Percentiles rank a stretch among this genome's conserved stretches.
Evolutionary conservation across 306 rosid species (phyloP).

Genomic region (Prosopis cineraria): DNA sequence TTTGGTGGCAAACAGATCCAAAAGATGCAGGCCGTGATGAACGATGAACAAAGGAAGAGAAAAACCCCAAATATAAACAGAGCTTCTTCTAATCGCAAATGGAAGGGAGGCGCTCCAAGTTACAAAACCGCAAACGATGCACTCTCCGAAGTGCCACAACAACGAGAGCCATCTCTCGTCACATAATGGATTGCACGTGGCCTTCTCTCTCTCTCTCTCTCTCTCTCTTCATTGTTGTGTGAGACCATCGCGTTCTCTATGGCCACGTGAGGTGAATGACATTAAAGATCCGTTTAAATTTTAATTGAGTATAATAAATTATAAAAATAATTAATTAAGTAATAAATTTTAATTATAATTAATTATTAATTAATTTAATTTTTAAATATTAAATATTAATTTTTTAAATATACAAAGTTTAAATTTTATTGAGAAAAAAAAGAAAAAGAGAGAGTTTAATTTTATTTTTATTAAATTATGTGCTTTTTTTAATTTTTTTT

Average conservation of each 20-base stretch:
- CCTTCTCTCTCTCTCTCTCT: neutral
- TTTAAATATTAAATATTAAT: too few species aligned
- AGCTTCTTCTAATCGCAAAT: constrained; percentile 32
- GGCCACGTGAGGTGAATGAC: too few species aligned
- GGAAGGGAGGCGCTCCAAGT: constrained; percentile 34
- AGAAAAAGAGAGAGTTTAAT: too few species aligned
- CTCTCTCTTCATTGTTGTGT: neutral
- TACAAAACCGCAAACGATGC: constrained; percentile 37
- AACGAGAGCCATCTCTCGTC: constrained; percentile 33
- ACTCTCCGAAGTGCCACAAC: constrained; percentile 45
- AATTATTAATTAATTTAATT: too few species aligned
- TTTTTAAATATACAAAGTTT: too few species aligned
- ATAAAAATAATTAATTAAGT: too few species aligned
- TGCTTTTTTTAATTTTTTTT: too few species aligned
- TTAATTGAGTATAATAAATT: too few species aligned
- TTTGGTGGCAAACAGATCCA: constrained; percentile 64
- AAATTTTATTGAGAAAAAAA: too few species aligned
- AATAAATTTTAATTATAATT: too few species aligned
- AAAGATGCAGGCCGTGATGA: constrained; percentile 65
- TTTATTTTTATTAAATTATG: too few species aligned
- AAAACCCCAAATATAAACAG: constrained; percentile 18
- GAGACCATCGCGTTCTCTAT: neutral
- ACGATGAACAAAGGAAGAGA: constrained; percentile 49
- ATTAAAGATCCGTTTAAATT: too few species aligned
- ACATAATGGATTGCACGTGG: constrained; percentile 7